Evolutionary conservation across 163 green algal species (phyloP), one percentile per base, ranked within the genome.

Genomic region (Chloroidium sp.): DNA sequence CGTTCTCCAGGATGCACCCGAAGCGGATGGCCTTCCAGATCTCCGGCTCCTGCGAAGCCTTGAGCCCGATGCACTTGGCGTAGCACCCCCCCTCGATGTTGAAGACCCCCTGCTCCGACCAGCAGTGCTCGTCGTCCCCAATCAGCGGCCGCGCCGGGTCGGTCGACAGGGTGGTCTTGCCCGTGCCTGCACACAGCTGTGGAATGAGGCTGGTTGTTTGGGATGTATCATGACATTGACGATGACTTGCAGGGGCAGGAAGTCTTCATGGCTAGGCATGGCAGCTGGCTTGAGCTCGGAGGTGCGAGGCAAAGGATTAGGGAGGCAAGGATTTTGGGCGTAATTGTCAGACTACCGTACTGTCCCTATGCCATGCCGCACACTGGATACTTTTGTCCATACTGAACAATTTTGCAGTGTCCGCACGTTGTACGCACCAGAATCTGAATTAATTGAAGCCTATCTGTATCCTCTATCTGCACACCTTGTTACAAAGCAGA

Each of bases 21-120:
- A 95, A 97, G 62, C 89, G 86, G 81, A 98, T 94, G 77, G 95
- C 95, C 62, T 90, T 87, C 80, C 82, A 97, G 84, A 98, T 98
- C 85, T 96, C 92, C 0, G 94, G 94, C 88, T 98, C 94, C 57
- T 85, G 90, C 68, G 82, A 69, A 88, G 90, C 81, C 82, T 87
- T 94, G 60, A 99, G 90, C 3, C 91, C 89, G 67, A 98, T 98
- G 89, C 85, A 93, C 90, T 99, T 99, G 84, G 96, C 95, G 81
- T 99, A 99, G 91, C 96, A 99, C 74, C 96, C 96, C n/a, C 96
- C 96, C 91, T 99, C 96, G 75, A 99, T 96, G 89, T 99, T 99
- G 88, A 97, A 98, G 68, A 99, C 94, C 76, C 95, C 96, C 2
- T 90, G 84, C 78, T 96, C 85, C 3, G 85, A 87, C 96, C 96